Percentiles rank a stretch among this genome's conserved stretches.
phyloP scores from a whole-genome alignment of 2,329 filamentous ascomycete species.

The Xylaria sp. region DNA sequence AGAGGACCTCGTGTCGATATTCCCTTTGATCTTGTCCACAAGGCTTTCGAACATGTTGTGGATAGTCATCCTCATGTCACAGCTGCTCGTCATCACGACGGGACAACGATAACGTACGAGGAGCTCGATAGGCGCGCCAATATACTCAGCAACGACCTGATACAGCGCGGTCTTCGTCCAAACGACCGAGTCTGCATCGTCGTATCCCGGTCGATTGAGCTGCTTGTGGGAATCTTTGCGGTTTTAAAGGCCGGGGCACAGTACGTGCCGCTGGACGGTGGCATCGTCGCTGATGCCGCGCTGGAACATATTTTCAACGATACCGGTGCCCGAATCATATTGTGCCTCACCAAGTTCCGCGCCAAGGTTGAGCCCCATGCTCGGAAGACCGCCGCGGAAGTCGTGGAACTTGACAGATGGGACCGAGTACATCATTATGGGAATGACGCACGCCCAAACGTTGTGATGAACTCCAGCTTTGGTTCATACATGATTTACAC shows the following conservation, averaged over 20 bases:
- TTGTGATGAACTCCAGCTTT: conserved; percentile 39
- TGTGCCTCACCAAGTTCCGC: conserved; percentile 56
- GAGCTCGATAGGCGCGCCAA: conserved; percentile 58
- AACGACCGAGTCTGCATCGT: conserved; percentile 64
- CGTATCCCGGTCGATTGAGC: conserved; percentile 65
- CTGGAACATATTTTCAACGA: conserved; percentile 62
- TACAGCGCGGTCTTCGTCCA: conserved; percentile 54
- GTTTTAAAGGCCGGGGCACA: conserved; percentile 67
- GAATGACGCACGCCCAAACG: conserved; percentile 34
- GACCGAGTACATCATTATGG: conserved; percentile 13
- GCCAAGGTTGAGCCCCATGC: conserved; percentile 34
- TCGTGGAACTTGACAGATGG: conserved; percentile 35
- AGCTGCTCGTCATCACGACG: conserved; percentile 53
- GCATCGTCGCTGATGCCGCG: conserved; percentile 60
- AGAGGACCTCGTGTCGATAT: conserved; percentile 43
- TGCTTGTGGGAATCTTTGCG: conserved; percentile 67
- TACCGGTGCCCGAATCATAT: conserved; percentile 56
- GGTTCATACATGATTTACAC: conserved; percentile 56
- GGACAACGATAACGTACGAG: conserved; percentile 55
- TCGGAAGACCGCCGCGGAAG: conserved; percentile 47
- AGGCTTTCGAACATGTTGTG: conserved; percentile 50
- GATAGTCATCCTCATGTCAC: conserved; percentile 51
- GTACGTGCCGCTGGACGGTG: conserved; percentile 69
- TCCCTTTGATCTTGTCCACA: conserved; percentile 51
- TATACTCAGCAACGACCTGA: conserved; percentile 55